Evolutionary conservation across 140 eudicot species (phyloP), one percentile per base, ranked within the genome.

Genomic region (Stevia rebaudiana): DNA sequence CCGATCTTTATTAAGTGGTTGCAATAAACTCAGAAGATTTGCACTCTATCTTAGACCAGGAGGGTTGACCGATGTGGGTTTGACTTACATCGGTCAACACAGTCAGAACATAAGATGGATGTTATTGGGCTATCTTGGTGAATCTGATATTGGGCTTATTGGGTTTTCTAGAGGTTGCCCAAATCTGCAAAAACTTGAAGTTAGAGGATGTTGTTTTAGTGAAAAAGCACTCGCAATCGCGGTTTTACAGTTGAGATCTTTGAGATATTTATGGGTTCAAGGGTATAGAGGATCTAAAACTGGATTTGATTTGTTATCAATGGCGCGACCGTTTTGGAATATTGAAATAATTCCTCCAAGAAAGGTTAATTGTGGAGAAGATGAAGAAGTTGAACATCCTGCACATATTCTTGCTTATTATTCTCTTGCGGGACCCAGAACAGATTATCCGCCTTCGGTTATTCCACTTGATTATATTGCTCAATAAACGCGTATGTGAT

Each of bases 371-470:
- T 67, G 11, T 23, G 88, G 84, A 19, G 86, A 69, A 9, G 64
- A 61, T 17, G 52, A 65, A 5, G 57, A 63, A n/a, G 54, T 40
- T 5, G 90, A 83, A 62, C 81, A 85, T 61, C 97, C 95, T 1
- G 86, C 94, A 11, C 95, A 89, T 33, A 77, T 85, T 28, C 86
- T 89, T 18, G 97, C 90, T 0, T 89, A 89, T 67, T 89, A 84
- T 42, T 89, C 97, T 10, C 90, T 89, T 62, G 90, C 89, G 23
- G 97, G 97, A 41, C 95, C 65, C 16, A 80, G 97, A 75, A 76
- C 79, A 0, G 97, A 89, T 70, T 76, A 70, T 76, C 95, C 95
- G 3, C 66, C 65, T 33, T 68, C 80, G 8, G 94, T 82, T 40
- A 41, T 49, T 31, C 86, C 81, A 0, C 61, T 72, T 21, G 49